A percentile compares a stretch with the other conserved stretches of the same genome.
These are phyloP conservation scores for Rutstroemia sp. DNA, from an alignment of 2,329 filamentous ascomycete genomes.

Conservation along the genomic window DNA sequence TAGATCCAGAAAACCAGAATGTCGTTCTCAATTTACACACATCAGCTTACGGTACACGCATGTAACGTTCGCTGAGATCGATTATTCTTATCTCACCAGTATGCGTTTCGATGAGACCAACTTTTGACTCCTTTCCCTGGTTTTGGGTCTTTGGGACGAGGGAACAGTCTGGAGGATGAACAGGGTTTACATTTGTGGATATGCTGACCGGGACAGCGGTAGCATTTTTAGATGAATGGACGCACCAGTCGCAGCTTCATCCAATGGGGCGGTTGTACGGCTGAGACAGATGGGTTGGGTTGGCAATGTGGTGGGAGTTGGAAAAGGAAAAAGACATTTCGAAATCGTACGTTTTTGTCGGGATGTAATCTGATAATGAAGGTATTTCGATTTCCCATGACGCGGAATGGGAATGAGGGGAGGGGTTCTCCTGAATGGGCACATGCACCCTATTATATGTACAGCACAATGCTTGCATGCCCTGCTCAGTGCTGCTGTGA, in stretches of 20 bases:
- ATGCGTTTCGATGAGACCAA: neutral
- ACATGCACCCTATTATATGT: no score
- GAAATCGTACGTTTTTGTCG: no score
- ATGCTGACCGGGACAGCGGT: neutral
- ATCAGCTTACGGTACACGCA: neutral
- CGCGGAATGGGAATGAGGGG: no score
- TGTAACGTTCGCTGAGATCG: neutral
- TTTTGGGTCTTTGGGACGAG: neutral
- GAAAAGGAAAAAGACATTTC: no score
- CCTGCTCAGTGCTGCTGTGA: neutral
- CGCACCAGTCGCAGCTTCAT: no score
- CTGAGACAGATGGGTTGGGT: no score
- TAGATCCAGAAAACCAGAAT: neutral
- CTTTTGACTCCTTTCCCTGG: neutral
- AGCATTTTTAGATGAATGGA: neutral
- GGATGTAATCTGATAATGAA: no score
- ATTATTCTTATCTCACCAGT: neutral
- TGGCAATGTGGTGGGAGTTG: no score
- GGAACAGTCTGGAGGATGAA: neutral
- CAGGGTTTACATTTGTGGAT: neutral
- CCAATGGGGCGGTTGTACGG: no score
- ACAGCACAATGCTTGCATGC: neutral
- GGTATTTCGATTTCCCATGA: no score
- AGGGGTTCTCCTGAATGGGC: no score
- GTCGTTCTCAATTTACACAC: neutral